A percentile compares a stretch with the other conserved stretches of the same genome.
phyloP scores from a whole-genome alignment of 2,329 filamentous ascomycete genomes.

The Nemania sp. region DNA sequence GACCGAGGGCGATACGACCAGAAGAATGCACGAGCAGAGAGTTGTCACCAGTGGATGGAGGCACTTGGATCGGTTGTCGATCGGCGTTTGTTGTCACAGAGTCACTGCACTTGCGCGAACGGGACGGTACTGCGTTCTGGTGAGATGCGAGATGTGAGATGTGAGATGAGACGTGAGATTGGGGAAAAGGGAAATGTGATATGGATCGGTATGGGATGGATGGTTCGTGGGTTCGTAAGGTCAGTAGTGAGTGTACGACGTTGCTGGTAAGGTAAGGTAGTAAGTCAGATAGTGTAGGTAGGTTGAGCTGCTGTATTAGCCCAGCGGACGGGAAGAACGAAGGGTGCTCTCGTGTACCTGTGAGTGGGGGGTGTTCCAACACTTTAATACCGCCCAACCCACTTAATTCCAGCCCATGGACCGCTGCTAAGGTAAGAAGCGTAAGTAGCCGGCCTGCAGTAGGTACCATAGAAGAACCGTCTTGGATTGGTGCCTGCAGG shows the following conservation, averaged over 20 bases:
- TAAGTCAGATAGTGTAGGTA: background rate
- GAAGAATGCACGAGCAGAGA: background rate
- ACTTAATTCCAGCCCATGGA: constrained; percentile 13
- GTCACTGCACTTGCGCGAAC: background rate
- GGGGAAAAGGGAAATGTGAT: no score
- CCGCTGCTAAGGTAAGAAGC: background rate
- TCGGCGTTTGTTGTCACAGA: background rate
- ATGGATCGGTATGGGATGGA: no score
- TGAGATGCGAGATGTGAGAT: background rate
- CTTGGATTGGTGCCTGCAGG: background rate
- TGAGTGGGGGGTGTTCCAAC: constrained; percentile 23
- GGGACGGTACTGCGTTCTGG: background rate
- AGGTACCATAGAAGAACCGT: background rate
- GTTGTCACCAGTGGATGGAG: background rate
- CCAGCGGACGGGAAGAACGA: constrained; percentile 26
- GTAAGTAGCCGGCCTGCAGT: background rate
- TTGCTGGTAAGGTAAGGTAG: no score
- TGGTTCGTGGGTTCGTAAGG: no score
- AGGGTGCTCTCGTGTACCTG: background rate
- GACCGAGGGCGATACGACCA: background rate
- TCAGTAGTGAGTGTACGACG: no score
- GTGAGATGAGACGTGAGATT: no score
- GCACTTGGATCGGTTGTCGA: background rate
- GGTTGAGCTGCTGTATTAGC: constrained; percentile 14
- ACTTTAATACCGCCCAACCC: constrained; percentile 27